Base-by-base conservation (phyloP, 108 stramenopile genomes). In the Mediolabrus comicus region DNA sequence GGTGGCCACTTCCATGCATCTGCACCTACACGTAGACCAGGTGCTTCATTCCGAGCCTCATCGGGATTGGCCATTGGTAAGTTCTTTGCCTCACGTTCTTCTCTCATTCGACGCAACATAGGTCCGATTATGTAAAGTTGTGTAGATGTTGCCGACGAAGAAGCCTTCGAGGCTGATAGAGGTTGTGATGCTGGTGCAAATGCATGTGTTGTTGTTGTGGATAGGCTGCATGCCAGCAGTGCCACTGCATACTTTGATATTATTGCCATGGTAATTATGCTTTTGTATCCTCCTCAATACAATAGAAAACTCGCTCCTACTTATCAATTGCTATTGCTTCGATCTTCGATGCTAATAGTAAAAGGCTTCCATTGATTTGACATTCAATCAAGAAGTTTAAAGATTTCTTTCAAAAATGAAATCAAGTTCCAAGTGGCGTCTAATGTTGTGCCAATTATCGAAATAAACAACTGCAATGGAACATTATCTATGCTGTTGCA, bases 1-100 rank as follows among this genome's bases (percentile, higher is more conserved):
- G 90, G 87, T 24, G 94, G 94, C 94, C 94, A 95, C 59, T 88
- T 91, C 94, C 94, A 95, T 6, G 88, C 87, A 34, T 28, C 54
- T 9, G 53, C 72, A 16, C 94, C 94, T 0, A 95, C 94, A 14
- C 90, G 82, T 16, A 95, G 62, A 22, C 94, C 94, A 1, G 90
- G 91, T n/a, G 91, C 86, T 77, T 92, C 90, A 0, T 56, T 65
- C 56, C 63, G 72, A 19, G 69, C 38, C 69, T 92, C 94, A 0
- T 79, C 75, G 0, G 72, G 67, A 29, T 58, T 38, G 10, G 85
- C 88, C 89, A 95, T 88, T 28, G 94, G 94, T 80, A 86, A 81
- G 56, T 89, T 92, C 62, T 83, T 81, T 60, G 87, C 86, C 16
- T 69, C 85, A n/a, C 88, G 58, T 57, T 87, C 85, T 68, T 90